Evolutionary conservation across 768 basidiomycete genomes (phyloP).

Genomic region (Tylopilus sp.): DNA sequence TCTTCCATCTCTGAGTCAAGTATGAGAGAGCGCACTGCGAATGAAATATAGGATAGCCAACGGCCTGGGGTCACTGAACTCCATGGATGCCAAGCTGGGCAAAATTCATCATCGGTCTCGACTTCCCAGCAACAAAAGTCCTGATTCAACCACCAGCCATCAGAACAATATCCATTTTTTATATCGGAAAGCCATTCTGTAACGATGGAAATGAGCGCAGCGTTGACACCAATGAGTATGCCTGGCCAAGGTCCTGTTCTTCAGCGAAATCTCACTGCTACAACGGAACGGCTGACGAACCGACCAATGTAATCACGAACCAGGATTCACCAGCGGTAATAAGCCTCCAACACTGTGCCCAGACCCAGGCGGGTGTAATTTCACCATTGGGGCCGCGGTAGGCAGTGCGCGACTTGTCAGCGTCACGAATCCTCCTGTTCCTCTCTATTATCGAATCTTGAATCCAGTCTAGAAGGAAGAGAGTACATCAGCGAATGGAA

Average conservation of each 20-base stretch:
- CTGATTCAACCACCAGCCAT: slow-evolving; percentile 98
- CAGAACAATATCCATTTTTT: slow-evolving; percentile 94
- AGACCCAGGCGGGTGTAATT: slow-evolving; percentile 54
- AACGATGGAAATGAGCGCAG: slow-evolving; percentile 92
- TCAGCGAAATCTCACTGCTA: slow-evolving; percentile 3
- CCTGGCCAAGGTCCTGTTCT: slow-evolving; percentile 43
- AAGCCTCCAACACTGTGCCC: slow-evolving; percentile 56
- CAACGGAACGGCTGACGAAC: slow-evolving; percentile 46
- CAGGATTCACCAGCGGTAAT: slow-evolving; percentile 81
- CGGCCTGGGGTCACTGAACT: slow-evolving; percentile 63
- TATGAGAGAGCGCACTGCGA: slow-evolving; percentile 63
- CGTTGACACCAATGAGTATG: slow-evolving; percentile 86
- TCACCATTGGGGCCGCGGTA: slow-evolving; percentile 49
- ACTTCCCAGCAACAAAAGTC: slow-evolving; percentile 99
- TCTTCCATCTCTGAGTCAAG: neutral
- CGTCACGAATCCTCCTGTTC: slow-evolving; percentile 66
- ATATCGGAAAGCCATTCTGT: slow-evolving; percentile 98
- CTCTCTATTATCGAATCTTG: slow-evolving; percentile 92
- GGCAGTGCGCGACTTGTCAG: slow-evolving; percentile 38
- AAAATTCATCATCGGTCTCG: slow-evolving; percentile 75
- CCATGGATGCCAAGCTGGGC: slow-evolving; percentile 93
- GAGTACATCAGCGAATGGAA: slow-evolving; percentile 14
- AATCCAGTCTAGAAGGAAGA: slow-evolving; percentile 75
- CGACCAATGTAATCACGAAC: slow-evolving; percentile 88
- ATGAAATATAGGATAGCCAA: slow-evolving; percentile 84